Base-by-base conservation (phyloP, 176 grass and related monocot genomes). In the Metroxylon sagu region DNA sequence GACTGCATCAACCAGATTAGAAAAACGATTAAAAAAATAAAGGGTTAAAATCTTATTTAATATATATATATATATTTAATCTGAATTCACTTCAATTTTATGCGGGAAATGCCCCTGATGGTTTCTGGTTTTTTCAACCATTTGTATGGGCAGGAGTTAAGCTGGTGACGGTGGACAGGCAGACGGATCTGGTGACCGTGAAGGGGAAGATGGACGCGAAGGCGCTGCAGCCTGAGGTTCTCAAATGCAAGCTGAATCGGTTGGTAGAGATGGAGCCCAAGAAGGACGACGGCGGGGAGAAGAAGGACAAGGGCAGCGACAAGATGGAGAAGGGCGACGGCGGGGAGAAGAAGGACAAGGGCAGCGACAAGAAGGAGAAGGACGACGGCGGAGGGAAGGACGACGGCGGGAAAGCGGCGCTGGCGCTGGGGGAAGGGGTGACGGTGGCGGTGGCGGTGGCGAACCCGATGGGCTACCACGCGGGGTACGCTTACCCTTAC, bases 181-280 rank as follows among this genome's bases (percentile, higher is more conserved):
- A 2, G 52, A 95, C 79, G 81, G 75, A 85, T 65, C 81, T 74
- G 69, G 78, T 95, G 43, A 95, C 78, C 10, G 78, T 95, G 30
- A 89, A 68, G 16, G 89, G 89, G 16, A 95, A 75, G 29, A 89
- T 95, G 85, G 76, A 95, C 58, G 43, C 16, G 16, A 80, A 95
- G 59, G 26, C 71, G 25, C 62, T 95, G 25, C 1, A 23, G 1
- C 75, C 75, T 25, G 89, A 77, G 52, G 74, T 54, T 54, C 60
- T 95, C 51, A 62, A 70, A 29, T 28, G 64, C 64, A 85, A 85
- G 75, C 19, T 89, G 26, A 66, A 70, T 2, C 74, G 79, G 0
- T 74, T 61, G 12, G 89, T 83, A 5, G 76, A 85, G 60, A 72
- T 86, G 14, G 75, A 78, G 53, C 21, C 60, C 5, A 48, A 69